phyloP scores from a whole-genome alignment of 495 filamentous ascomycete species.

The Amniculicola lignicola region DNA sequence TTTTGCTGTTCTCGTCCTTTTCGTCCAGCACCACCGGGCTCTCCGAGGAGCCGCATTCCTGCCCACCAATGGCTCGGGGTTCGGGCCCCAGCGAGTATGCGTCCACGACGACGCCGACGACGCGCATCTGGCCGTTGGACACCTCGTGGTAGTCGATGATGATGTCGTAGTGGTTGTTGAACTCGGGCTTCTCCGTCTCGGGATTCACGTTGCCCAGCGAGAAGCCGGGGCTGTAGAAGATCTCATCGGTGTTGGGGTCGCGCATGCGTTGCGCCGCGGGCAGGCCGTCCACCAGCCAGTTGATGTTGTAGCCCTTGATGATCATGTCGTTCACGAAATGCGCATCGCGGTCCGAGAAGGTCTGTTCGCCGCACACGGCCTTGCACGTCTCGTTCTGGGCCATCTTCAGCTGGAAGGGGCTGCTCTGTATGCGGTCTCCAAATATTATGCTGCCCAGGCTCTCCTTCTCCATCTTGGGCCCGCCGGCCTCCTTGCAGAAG shows the following conservation, averaged over 20 bases:
- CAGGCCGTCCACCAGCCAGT: constrained; percentile 93
- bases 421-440: constrained; percentile 90
- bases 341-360: constrained; percentile 64
- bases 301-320: constrained; percentile 76
- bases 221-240: constrained; percentile 87
- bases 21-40: constrained; percentile 57
- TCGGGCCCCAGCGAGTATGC: constrained; percentile 68
- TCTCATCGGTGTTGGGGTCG: constrained; percentile 67
- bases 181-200: constrained; percentile 49
- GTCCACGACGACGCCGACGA: constrained; percentile 86
- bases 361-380: constrained; percentile 61
- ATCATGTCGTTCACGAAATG: constrained; percentile 81
- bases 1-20: constrained; percentile 59
- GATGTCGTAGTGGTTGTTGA: constrained; percentile 96
- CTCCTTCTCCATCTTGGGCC: constrained; percentile 72
- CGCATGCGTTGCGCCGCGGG: constrained; percentile 76
- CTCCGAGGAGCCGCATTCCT: constrained; percentile 56
- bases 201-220: constrained; percentile 60
- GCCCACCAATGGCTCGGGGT: constrained; percentile 50
- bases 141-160: constrained; percentile 86
- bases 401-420: constrained; percentile 86
- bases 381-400: constrained; percentile 80
- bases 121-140: constrained; percentile 65
- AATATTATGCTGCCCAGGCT: constrained; percentile 95
- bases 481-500: constrained; percentile 77